Evolutionary conservation across 441 rosid genomes (phyloP).

Genomic region (Corymbia citriodora): DNA sequence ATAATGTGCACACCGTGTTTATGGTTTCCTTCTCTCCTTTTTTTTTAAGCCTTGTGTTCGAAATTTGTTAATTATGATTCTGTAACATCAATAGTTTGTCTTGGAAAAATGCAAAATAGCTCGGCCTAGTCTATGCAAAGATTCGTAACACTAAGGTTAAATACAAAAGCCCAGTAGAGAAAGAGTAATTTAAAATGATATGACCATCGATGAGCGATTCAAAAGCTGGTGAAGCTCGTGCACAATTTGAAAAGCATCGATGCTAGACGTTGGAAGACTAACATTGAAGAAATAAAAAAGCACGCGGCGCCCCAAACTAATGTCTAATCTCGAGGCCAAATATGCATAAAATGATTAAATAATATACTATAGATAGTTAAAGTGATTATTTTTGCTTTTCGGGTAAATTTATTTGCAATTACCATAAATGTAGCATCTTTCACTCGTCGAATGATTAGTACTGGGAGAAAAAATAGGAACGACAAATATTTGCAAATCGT

Average conservation of each 20-base stretch:
- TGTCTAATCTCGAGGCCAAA: background rate
- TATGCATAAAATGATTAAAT: background rate
- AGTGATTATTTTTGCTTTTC: background rate
- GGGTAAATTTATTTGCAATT: background rate
- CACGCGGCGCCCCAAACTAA: background rate
- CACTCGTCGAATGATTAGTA: background rate
- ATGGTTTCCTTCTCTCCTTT: background rate
- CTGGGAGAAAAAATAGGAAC: background rate
- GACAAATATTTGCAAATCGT: background rate
- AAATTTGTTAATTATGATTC: background rate
- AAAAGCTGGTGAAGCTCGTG: background rate
- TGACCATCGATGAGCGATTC: background rate
- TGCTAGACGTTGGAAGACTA: background rate
- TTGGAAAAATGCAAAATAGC: background rate
- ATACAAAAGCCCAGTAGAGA: background rate
- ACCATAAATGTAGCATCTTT: background rate
- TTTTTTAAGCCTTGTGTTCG: background rate
- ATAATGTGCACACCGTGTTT: background rate
- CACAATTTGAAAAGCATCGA: background rate
- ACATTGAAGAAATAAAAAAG: background rate
- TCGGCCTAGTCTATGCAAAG: background rate
- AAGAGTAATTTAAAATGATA: background rate
- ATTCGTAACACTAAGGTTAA: background rate
- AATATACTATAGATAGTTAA: background rate
- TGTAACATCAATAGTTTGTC: background rate